Evolutionary conservation across 495 filamentous ascomycete species (phyloP).

Genomic region (Penicillium malachiteum): DNA sequence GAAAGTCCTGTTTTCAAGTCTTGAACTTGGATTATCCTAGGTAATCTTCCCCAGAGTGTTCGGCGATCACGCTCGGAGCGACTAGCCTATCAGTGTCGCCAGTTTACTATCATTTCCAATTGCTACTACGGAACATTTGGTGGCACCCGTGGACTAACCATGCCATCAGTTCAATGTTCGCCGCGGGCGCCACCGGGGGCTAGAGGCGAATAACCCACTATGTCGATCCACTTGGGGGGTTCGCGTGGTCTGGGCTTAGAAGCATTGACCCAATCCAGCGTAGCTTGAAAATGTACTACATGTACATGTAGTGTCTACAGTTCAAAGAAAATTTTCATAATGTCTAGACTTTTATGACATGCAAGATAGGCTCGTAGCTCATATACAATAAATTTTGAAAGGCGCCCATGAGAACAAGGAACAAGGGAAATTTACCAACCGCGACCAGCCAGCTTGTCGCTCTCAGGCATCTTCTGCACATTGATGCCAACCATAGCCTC

Average conservation of each 20-base stretch:
- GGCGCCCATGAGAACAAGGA: slow-evolving; percentile 12
- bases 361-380: slow-evolving; percentile 19
- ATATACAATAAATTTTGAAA: slow-evolving; percentile 23
- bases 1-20: neutral
- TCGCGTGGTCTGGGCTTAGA: no score
- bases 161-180: no score
- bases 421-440: slow-evolving; percentile 64
- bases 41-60: slow-evolving; percentile 11
- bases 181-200: no score
- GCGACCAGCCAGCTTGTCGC: slow-evolving; percentile 78
- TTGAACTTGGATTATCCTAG: neutral
- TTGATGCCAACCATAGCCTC: slow-evolving; percentile 97
- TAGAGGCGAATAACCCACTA: no score
- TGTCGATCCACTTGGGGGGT: no score
- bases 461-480: slow-evolving; percentile 66
- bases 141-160: no score
- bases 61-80: slow-evolving; percentile 16
- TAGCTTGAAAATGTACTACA: neutral
- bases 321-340: neutral
- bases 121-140: no score
- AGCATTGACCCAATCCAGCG: neutral
- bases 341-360: slow-evolving; percentile 6
- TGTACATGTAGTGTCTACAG: neutral
- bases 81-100: slow-evolving; percentile 15
- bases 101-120: no score